Conservation (phyloP, 2,329 filamentous ascomycete genomes). For the Xylariaceae sp. region DNA sequence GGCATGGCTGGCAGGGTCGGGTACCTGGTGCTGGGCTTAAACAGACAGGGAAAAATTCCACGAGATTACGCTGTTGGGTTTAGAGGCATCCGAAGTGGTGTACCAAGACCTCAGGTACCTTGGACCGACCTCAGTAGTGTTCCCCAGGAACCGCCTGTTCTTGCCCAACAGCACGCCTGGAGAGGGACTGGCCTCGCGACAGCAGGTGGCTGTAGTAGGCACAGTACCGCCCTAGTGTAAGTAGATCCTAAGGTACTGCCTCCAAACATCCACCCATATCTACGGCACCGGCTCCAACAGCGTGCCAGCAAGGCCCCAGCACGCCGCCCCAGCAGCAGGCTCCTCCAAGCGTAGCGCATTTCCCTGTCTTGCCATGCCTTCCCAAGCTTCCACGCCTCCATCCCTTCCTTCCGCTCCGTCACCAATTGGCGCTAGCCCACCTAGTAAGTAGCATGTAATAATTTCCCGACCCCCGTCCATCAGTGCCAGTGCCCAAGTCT, state of each 20-base stretch:
- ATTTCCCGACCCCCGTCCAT: slow-evolving; percentile 22
- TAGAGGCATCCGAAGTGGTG: background rate
- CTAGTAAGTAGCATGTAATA: slow-evolving; percentile 15
- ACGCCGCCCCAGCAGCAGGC: background rate
- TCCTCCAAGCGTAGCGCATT: slow-evolving; percentile 1
- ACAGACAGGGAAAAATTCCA: background rate
- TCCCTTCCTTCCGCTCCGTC: slow-evolving; percentile 23
- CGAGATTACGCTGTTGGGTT: slow-evolving; percentile 1
- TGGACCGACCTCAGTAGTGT: background rate
- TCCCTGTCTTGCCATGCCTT: background rate
- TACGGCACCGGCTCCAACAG: too few species aligned
- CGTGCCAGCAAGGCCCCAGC: background rate
- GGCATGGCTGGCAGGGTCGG: too few species aligned
- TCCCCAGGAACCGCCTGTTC: slow-evolving; percentile 4
- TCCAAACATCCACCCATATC: too few species aligned
- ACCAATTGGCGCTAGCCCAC: slow-evolving; percentile 12
- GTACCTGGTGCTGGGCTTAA: background rate
- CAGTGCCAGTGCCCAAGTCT: slow-evolving; percentile 4
- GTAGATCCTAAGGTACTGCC: too few species aligned
- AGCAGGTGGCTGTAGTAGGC: too few species aligned
- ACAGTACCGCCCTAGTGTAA: too few species aligned
- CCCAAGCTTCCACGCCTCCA: slow-evolving; percentile 4
- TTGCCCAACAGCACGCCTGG: slow-evolving; percentile 4
- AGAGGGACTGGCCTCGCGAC: too few species aligned
- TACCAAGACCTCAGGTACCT: background rate